Evolutionary conservation across 805 yeast genomes (phyloP).

Genomic region (Kluyveromyces siamensis): DNA sequence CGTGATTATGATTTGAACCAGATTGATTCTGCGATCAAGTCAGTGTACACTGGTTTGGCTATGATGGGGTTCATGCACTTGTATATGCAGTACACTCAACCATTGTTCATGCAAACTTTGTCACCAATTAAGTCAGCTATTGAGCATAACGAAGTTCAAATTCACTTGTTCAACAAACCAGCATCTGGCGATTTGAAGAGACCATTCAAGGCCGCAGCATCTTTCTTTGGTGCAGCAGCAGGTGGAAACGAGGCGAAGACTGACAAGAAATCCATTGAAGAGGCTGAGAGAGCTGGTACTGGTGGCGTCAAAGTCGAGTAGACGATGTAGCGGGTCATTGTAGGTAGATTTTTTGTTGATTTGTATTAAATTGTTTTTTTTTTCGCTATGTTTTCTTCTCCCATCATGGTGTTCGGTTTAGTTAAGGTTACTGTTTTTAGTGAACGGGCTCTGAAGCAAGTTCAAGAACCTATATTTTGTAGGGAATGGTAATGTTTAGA

Average conservation of each 20-base stretch:
- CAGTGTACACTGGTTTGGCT: constrained; percentile 80
- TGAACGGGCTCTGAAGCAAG: too few relatives aligned
- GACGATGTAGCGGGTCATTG: constrained; percentile 1
- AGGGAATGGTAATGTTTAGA: too few relatives aligned
- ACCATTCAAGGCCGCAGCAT: constrained; percentile 85
- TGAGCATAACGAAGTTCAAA: constrained; percentile 84
- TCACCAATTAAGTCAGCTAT: constrained; percentile 84
- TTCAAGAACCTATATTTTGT: too few relatives aligned
- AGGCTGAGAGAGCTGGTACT: constrained; percentile 75
- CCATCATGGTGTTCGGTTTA: too few relatives aligned
- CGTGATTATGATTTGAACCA: constrained; percentile 91
- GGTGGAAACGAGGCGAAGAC: constrained; percentile 49
- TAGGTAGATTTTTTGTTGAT: neutral
- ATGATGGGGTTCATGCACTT: constrained; percentile 98
- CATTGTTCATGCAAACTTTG: constrained; percentile 88
- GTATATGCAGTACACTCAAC: constrained; percentile 95
- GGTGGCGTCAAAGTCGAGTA: constrained; percentile 88
- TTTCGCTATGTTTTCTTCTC: too few relatives aligned
- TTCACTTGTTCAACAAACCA: constrained; percentile 75
- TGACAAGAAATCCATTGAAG: constrained; percentile 79
- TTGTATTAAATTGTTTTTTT: neutral
- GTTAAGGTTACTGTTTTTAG: too few relatives aligned
- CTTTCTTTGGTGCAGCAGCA: constrained; percentile 49
- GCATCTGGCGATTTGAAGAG: constrained; percentile 89
- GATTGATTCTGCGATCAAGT: constrained; percentile 68